Evolutionary conservation across 768 basidiomycete species (phyloP).

Genomic region (Amanita jacksonii): DNA sequence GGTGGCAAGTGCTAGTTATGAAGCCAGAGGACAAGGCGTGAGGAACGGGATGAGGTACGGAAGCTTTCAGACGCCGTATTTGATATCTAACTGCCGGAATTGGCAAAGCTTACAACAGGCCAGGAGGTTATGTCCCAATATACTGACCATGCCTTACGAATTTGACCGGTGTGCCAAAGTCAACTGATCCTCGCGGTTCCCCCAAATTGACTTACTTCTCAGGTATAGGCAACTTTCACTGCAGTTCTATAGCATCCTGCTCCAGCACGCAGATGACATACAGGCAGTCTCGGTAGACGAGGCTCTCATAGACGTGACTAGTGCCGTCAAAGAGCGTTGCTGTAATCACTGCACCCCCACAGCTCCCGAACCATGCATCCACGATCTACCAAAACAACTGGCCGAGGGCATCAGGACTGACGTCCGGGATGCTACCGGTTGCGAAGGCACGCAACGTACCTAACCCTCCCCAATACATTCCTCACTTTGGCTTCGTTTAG

Average conservation of each 20-base stretch:
- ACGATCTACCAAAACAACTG: conserved; percentile 64
- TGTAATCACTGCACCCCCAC: conserved; percentile 12
- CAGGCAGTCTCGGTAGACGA: conserved; percentile 97
- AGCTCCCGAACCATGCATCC: conserved; percentile 17
- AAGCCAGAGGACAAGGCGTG: conserved; percentile 81
- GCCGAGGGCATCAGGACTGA: conserved; percentile 76
- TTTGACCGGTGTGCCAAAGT: conserved; percentile 57
- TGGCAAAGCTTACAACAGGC: conserved; percentile 64
- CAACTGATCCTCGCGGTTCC: not conserved
- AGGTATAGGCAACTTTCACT: conserved; percentile 83
- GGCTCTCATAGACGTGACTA: conserved; percentile 84
- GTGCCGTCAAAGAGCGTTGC: conserved; percentile 35
- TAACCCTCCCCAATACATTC: not conserved
- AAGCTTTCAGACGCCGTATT: too few relatives aligned
- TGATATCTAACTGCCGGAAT: not conserved
- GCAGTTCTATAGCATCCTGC: conserved; percentile 87
- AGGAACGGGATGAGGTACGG: conserved; percentile 90
- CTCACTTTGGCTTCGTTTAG: conserved; percentile 26
- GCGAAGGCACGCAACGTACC: conserved; percentile 50
- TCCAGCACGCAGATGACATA: conserved; percentile 82
- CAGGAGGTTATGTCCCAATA: conserved; percentile 58
- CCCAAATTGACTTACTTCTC: not conserved
- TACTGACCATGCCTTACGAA: conserved; percentile 85
- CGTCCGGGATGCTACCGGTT: conserved; percentile 70
- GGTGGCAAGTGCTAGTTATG: conserved; percentile 91